A percentile compares a stretch with the other conserved stretches of the same genome.
Conservation (phyloP, 2,329 filamentous ascomycete genomes). For the Monilinia polystroma region DNA sequence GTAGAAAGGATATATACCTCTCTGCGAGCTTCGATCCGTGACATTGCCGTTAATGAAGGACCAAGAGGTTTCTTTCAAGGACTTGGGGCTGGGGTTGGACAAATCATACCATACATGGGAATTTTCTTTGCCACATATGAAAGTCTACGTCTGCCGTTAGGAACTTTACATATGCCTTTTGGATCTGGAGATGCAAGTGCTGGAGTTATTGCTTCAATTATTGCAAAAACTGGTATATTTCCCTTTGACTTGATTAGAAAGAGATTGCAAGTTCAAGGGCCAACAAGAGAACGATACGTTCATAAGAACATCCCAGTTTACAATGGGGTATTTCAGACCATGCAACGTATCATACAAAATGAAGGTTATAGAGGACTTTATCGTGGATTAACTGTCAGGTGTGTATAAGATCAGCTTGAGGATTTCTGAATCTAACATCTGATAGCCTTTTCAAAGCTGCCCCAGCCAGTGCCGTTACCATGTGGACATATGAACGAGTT, state of each 20-base stretch:
- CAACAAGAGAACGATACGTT: slow-evolving; percentile 74
- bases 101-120: slow-evolving; percentile 96
- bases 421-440: background rate
- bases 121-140: slow-evolving; percentile 94
- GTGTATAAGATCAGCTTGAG: slow-evolving; percentile 10
- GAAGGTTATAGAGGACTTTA: slow-evolving; percentile 84
- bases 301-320: slow-evolving; percentile 89
- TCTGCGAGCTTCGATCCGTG: slow-evolving; percentile 64
- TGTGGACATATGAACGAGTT: slow-evolving; percentile 72
- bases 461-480: slow-evolving; percentile 72
- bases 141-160: slow-evolving; percentile 61
- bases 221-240: slow-evolving; percentile 88
- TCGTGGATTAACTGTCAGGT: slow-evolving; percentile 76
- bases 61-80: slow-evolving; percentile 82
- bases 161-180: slow-evolving; percentile 58
- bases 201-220: slow-evolving; percentile 73
- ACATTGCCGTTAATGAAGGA: slow-evolving; percentile 77
- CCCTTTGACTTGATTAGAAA: slow-evolving; percentile 92
- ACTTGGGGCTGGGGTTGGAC: slow-evolving; percentile 73
- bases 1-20: slow-evolving; percentile 74
- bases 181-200: slow-evolving; percentile 81
- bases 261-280: slow-evolving; percentile 91
- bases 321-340: slow-evolving; percentile 60
- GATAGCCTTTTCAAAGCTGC: slow-evolving; percentile 80
- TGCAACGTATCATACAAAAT: slow-evolving; percentile 63